Conservation (phyloP, 192 early-diverging fungal species). For the Podochytrium sp. region DNA sequence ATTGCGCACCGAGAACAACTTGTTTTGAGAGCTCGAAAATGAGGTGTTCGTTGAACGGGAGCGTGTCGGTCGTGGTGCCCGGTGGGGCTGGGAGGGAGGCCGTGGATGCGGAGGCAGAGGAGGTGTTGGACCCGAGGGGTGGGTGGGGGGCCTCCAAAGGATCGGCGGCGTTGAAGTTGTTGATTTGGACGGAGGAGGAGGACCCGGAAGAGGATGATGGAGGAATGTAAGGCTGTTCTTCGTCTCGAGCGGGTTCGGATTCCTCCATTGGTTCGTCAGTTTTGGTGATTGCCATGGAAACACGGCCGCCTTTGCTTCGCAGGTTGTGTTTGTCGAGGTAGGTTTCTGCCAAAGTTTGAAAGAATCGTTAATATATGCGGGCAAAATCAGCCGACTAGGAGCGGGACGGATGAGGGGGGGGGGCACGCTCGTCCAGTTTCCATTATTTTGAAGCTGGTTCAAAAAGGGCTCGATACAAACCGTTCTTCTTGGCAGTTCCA, state of each 20-base stretch:
- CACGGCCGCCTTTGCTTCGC: not conserved
- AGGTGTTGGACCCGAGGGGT: too few relatives aligned
- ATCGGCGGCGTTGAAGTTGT: not conserved
- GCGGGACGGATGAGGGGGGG: too few relatives aligned
- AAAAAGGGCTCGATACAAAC: too few relatives aligned
- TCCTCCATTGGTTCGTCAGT: not conserved
- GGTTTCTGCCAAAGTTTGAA: conserved; percentile 14
- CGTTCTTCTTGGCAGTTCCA: too few relatives aligned
- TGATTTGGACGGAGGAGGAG: not conserved
- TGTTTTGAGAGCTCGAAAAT: conserved; percentile 53
- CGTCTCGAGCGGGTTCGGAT: not conserved
- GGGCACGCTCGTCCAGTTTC: too few relatives aligned
- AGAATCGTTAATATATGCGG: not conserved
- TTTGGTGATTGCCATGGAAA: conserved; percentile 1
- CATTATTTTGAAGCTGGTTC: too few relatives aligned
- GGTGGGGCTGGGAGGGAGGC: too few relatives aligned
- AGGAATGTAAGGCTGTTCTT: not conserved
- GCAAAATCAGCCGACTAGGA: too few relatives aligned
- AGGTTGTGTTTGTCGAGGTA: conserved; percentile 33
- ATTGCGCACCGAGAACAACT: conserved; percentile 43
- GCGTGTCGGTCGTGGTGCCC: conserved; percentile 10
- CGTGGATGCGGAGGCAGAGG: too few relatives aligned
- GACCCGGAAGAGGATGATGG: too few relatives aligned
- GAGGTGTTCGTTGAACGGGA: conserved; percentile 49
- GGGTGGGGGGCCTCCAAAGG: too few relatives aligned